Base-by-base conservation (phyloP, 169 alveolate species). In the Theileria annulata region DNA sequence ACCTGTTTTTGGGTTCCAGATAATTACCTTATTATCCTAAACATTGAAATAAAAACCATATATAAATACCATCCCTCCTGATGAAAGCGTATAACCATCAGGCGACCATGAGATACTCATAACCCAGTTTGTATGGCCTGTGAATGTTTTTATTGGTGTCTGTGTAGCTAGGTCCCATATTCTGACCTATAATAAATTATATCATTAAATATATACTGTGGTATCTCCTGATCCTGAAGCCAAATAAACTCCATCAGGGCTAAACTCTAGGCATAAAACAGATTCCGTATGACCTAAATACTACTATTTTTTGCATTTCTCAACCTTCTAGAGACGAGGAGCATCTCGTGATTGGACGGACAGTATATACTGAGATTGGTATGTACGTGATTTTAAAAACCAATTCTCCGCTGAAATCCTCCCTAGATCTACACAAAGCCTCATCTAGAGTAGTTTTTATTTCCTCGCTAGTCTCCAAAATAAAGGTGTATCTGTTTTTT, bases 221-320 rank as follows among this genome's bases (percentile, higher is more conserved):
- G 95, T 89, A 82, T 97, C 99, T 37, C 99, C 99, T 25, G 98
- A 94, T 2, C 98, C 99, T 0, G 98, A 92, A 13, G 98, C 98
- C 30, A 97, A 77, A 23, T 88, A 78, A 48, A 91, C 88, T 30
- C 98, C 94, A 74, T 95, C 96, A 10, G 98, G 97, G 56, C 98
- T 95, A 81, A 95, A 95, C 27, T 95, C 92, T 58, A 92, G 81
- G 72, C 96, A 91, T 15, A 95, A 86, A 15, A 95, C 91, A 6
- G 98, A 94, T 51, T 91, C 97, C 27, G 94, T 93, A 81, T 95
- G 98, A 4, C 97, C 93, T 88, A 67, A 4, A 13, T 13, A 12
- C 2, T 28, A 2, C 15, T 28, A 17, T 9, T 1, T 37, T 2
- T 6, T 8, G 2, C n/a, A 9, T 23, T 19, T 3, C 15, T 54